Evolutionary conservation across 2,329 filamentous ascomycete species (phyloP).

Genomic region (Acrocalymma vagum): DNA sequence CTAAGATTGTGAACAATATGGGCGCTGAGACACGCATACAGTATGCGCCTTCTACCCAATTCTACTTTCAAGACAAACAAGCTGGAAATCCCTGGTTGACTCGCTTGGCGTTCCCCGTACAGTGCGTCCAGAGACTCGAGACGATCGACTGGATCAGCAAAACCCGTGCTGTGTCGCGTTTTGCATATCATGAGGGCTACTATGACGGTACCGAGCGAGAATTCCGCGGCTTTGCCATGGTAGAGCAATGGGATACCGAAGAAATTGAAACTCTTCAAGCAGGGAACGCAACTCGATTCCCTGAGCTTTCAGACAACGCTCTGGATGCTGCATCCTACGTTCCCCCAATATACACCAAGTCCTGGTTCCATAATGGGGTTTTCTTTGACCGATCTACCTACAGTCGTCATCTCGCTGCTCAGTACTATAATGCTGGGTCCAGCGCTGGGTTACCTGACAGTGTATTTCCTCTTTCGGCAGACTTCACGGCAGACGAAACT

Average conservation of each 20-base stretch:
- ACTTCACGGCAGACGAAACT: not conserved
- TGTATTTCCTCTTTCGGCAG: not conserved
- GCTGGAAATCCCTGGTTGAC: constrained; percentile 3
- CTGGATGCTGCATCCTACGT: not conserved
- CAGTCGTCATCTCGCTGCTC: not conserved
- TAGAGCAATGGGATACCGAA: constrained; percentile 31
- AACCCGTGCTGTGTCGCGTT: not conserved
- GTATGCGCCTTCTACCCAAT: constrained; percentile 3
- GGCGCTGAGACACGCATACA: not conserved
- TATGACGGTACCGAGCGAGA: constrained; percentile 36
- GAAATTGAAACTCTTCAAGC: too few relatives aligned
- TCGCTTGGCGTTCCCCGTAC: not conserved
- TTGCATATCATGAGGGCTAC: constrained; percentile 25
- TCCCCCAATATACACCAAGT: constrained; percentile 1
- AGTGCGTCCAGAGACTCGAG: not conserved
- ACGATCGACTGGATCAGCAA: not conserved
- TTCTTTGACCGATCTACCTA: not conserved
- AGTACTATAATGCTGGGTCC: too few relatives aligned
- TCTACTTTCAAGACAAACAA: not conserved
- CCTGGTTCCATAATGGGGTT: constrained; percentile 2
- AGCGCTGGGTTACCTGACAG: too few relatives aligned
- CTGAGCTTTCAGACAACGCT: too few relatives aligned
- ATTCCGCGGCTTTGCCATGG: constrained; percentile 41
- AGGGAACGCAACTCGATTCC: too few relatives aligned
- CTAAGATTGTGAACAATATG: not conserved